Base-by-base conservation (phyloP, 345 rosid genomes). In the Boechera retrofracta region DNA sequence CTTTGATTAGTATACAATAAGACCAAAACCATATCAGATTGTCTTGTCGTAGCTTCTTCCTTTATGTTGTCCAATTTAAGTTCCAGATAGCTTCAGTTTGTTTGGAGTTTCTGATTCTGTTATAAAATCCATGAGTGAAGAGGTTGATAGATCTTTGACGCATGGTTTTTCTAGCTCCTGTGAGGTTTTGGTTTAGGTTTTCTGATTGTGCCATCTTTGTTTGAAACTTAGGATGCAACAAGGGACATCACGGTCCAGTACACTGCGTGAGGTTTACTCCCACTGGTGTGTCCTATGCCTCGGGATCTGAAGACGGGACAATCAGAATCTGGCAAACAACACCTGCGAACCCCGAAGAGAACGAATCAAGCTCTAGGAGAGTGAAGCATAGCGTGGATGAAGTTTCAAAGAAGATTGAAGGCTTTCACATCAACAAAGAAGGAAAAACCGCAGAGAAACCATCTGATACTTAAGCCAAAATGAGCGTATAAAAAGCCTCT, bases 211-310 rank as follows among this genome's bases (percentile, higher is more conserved):
- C 16, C 28, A 59, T 68, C 60, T 69, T 39, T 74, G 73, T 36
- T 42, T 66, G 28, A 12, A 24, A 73, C 69, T 1, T 71, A 95
- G 98, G 89, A 61, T 96, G 98, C 89, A 93, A 96, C 80, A 96
- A 96, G 82, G 99, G 99, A 67, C 99, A 96, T 78, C 99, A 93
- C 21, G 99, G 99, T 79, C 98, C 98, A 11, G 91, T 96, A 28
- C 98, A 96, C 42, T 96, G 97, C 8, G 86, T 93, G 39, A 90
- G 97, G 28, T 96, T 93, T 79, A 85, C 99, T 2, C 98, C 98
- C 2, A 97, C 92, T 28, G 99, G 98, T 55, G 97, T 89, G 76
- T 93, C 98, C 0, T 93, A 89, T 62, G 97, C 96, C 1, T 93
- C 99, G 0, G 99, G 99, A 75, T 96, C 99, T 0, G 99, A 96